phyloP scores from a whole-genome alignment of 768 basidiomycete species.

The Galerina sulciceps region DNA sequence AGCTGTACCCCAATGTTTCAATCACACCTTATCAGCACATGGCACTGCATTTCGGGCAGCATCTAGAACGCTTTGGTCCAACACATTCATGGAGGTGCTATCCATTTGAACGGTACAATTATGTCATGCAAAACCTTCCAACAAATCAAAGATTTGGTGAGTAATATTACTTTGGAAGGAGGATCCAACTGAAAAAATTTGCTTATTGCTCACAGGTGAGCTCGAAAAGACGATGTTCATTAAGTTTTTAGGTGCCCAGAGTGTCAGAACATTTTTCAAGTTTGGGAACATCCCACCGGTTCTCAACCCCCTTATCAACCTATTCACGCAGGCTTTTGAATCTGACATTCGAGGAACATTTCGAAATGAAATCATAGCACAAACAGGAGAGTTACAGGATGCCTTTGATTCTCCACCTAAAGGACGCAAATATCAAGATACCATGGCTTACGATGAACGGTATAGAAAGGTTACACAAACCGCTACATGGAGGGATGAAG shows the following conservation, averaged over 20 bases:
- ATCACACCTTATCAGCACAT: conserved; percentile 41
- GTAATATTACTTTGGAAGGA: neutral
- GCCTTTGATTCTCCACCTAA: too few species aligned
- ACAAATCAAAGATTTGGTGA: conserved; percentile 34
- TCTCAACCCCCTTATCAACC: neutral
- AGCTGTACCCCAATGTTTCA: conserved; percentile 29
- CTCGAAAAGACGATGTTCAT: conserved; percentile 31
- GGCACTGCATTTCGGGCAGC: conserved; percentile 34
- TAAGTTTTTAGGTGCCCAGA: conserved; percentile 26
- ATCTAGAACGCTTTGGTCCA: conserved; percentile 33
- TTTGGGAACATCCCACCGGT: neutral
- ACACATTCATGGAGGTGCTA: conserved; percentile 34
- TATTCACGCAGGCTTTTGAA: neutral
- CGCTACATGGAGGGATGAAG: neutral
- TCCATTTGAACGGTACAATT: conserved; percentile 36
- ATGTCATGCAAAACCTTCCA: conserved; percentile 29
- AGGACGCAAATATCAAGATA: too few species aligned
- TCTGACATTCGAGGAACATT: neutral
- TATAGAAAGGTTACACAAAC: neutral
- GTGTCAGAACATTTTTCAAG: conserved; percentile 17
- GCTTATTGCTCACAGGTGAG: conserved; percentile 22
- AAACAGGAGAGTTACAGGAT: too few species aligned
- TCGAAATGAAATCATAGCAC: neutral
- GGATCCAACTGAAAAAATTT: neutral
- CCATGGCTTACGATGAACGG: neutral